A percentile compares a stretch with the other conserved stretches of the same genome.
These are phyloP conservation scores for Papilionanthe hybrid DNA, from an alignment of 116 monocot species.

Conservation along the genomic window DNA sequence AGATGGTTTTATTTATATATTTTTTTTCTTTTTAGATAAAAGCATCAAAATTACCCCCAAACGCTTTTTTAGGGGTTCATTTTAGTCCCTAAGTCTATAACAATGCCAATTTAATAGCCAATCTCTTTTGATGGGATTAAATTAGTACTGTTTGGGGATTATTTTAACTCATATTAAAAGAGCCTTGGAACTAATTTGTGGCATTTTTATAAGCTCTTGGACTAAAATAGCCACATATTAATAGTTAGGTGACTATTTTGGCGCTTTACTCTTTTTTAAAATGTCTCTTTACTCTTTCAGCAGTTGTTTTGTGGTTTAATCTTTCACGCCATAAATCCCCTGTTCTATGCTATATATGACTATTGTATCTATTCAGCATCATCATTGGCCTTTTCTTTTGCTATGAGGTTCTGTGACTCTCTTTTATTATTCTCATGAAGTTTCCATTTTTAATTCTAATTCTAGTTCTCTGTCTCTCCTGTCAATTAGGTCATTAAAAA, in stretches of 20 bases:
- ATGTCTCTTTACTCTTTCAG: background rate
- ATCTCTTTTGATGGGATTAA: no score
- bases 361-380: background rate
- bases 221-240: no score
- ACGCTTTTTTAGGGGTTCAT: no score
- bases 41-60: no score
- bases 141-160: no score
- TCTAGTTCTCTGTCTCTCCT: background rate
- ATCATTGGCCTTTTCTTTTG: background rate
- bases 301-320: background rate
- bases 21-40: no score
- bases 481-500: slow-evolving; percentile 57
- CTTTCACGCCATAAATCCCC: background rate
- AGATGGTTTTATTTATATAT: background rate
- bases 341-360: background rate
- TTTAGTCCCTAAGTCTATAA: no score
- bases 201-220: no score
- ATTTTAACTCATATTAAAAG: no score
- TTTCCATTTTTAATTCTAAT: background rate
- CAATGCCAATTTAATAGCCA: no score
- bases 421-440: background rate
- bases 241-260: no score
- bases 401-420: background rate
- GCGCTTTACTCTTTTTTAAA: background rate
- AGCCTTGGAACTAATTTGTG: no score